Conservation (phyloP, 192 early-diverging fungal species). For the Rhizophagus clarus region DNA sequence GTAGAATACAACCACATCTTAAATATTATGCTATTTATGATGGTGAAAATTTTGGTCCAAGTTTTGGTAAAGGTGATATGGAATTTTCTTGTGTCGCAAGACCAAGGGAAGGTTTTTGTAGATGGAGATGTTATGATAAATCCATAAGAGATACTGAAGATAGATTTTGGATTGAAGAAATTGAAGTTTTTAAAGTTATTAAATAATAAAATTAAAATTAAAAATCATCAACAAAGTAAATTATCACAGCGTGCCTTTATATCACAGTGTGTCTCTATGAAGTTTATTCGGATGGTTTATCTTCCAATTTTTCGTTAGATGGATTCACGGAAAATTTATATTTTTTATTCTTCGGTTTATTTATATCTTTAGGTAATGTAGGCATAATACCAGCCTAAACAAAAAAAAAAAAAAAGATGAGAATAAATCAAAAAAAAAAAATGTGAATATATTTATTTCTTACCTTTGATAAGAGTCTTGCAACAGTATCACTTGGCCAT, state of each 20-base stretch:
- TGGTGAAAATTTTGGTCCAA: background rate
- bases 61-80: constrained; percentile 26
- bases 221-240: background rate
- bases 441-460: background rate
- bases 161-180: constrained; percentile 20
- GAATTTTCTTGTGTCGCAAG: background rate
- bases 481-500: constrained; percentile 91
- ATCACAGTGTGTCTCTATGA: background rate
- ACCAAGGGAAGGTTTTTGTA: constrained; percentile 23
- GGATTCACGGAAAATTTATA: background rate
- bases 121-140: constrained; percentile 4
- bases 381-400: background rate
- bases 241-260: background rate
- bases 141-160: background rate
- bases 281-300: background rate
- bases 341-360: background rate
- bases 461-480: constrained; percentile 84
- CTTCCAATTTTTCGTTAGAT: background rate
- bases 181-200: constrained; percentile 25
- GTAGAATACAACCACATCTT: constrained; percentile 9
- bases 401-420: background rate
- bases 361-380: background rate
- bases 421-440: background rate
- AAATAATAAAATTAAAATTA: background rate
- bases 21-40: constrained; percentile 2